A percentile compares a stretch with the other conserved stretches of the same genome.
phyloP scores from a whole-genome alignment of 2,329 filamentous ascomycete species.

The Venturiaceae sp. region DNA sequence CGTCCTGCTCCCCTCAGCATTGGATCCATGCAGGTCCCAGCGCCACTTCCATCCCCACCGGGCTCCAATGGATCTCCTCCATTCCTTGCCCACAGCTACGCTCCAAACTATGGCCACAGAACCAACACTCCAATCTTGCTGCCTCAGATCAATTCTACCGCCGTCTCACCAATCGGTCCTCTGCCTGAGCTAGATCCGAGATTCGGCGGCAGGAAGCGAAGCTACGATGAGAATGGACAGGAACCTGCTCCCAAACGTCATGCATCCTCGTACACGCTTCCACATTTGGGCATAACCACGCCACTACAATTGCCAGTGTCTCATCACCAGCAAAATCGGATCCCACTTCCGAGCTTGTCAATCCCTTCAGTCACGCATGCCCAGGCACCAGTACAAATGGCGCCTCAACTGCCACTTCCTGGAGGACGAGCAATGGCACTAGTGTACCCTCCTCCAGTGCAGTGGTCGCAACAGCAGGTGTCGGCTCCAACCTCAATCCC shows the following conservation, averaged over 20 bases:
- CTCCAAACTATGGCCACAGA: slow-evolving; percentile 24
- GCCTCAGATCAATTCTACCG: slow-evolving; percentile 30
- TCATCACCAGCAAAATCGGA: slow-evolving; percentile 33
- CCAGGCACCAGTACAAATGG: slow-evolving; percentile 2
- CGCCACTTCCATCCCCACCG: slow-evolving; percentile 42
- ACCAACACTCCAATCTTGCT: slow-evolving; percentile 26
- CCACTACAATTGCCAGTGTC: slow-evolving; percentile 17
- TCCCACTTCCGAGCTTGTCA: slow-evolving; percentile 64
- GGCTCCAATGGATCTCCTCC: slow-evolving; percentile 41
- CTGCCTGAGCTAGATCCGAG: slow-evolving; percentile 30
- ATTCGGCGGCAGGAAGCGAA: slow-evolving; percentile 43
- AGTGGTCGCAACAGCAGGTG: slow-evolving; percentile 37
- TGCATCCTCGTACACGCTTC: slow-evolving; percentile 2
- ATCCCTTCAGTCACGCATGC: slow-evolving; percentile 31
- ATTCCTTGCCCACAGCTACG: slow-evolving; percentile 25
- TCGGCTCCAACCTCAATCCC: slow-evolving; percentile 20
- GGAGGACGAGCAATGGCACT: slow-evolving; percentile 63
- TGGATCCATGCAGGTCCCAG: slow-evolving; percentile 28
- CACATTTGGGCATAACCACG: slow-evolving; percentile 18
- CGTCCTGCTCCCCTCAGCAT: slow-evolving; percentile 23
- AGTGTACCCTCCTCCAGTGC: slow-evolving; percentile 54
- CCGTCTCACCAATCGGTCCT: slow-evolving; percentile 31
- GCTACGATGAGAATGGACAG: slow-evolving; percentile 42
- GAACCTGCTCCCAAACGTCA: slow-evolving; percentile 48
- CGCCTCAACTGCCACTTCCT: slow-evolving; percentile 26